Percentiles rank a stretch among this genome's conserved stretches.
Conservation (phyloP, 2,329 filamentous ascomycete genomes). For the Ceratocystis colombiana region DNA sequence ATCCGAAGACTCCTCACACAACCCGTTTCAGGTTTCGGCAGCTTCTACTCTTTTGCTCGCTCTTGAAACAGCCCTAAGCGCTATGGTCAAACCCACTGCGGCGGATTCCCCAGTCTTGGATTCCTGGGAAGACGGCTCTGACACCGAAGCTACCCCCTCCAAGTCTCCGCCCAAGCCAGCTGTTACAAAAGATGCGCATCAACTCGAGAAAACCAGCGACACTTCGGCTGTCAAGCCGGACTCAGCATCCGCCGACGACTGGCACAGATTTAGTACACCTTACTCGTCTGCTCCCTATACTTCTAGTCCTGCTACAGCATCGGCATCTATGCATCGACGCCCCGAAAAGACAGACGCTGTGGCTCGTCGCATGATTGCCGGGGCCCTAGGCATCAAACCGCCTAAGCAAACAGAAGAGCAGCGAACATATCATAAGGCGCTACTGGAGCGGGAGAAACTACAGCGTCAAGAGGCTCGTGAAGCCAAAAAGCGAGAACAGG, state of each 20-base stretch:
- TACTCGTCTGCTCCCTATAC: not conserved
- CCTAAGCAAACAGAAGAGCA: conserved; percentile 82
- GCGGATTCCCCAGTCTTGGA: conserved; percentile 32
- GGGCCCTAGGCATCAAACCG: conserved; percentile 69
- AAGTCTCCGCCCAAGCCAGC: not conserved
- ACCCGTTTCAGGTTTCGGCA: not conserved
- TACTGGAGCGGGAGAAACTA: conserved; percentile 76
- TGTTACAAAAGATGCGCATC: not conserved
- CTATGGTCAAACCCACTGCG: conserved; percentile 26
- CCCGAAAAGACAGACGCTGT: conserved; percentile 93
- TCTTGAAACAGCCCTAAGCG: conserved; percentile 4
- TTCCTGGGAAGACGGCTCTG: conserved; percentile 50
- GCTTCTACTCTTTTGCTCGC: not conserved
- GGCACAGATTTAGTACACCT: conserved; percentile 10
- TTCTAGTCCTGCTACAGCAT: not conserved
- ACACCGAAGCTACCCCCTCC: conserved; percentile 31
- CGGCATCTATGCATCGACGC: conserved; percentile 31
- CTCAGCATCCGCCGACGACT: not conserved
- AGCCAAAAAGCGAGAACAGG: conserved; percentile 49
- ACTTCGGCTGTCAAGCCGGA: not conserved
- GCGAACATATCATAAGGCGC: conserved; percentile 69
- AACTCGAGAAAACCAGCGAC: not conserved
- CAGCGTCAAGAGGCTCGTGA: conserved; percentile 61
- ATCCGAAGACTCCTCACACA: not conserved
- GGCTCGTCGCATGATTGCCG: conserved; percentile 79